phyloP scores from a whole-genome alignment of 2,329 filamentous ascomycete species.

The Monilinia laxa region DNA sequence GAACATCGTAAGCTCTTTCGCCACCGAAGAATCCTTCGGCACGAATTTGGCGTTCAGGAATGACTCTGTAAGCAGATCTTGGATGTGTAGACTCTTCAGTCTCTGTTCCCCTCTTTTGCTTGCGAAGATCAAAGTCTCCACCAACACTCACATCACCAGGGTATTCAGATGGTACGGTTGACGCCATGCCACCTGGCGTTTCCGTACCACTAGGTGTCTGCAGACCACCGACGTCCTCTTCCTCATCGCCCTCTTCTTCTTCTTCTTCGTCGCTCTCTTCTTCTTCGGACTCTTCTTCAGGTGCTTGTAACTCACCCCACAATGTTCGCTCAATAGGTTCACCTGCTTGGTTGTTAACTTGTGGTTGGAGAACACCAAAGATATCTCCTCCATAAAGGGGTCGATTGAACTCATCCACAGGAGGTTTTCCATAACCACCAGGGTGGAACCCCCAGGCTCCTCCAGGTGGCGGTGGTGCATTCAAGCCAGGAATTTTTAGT shows the following conservation, averaged over 20 bases:
- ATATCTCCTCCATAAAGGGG: slow-evolving; percentile 93
- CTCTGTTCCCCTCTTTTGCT: slow-evolving; percentile 79
- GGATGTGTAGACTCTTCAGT: slow-evolving; percentile 77
- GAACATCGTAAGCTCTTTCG: slow-evolving; percentile 89
- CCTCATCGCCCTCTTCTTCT: slow-evolving; percentile 62
- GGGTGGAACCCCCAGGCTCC: slow-evolving; percentile 94
- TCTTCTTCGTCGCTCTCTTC: slow-evolving; percentile 69
- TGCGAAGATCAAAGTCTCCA: slow-evolving; percentile 88
- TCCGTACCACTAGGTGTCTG: slow-evolving; percentile 76
- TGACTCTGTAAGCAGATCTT: slow-evolving; percentile 81
- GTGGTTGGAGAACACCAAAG: slow-evolving; percentile 71
- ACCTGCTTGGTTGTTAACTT: slow-evolving; percentile 61
- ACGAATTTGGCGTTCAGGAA: slow-evolving; percentile 83
- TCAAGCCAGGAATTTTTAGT: slow-evolving; percentile 91
- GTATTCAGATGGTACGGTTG: slow-evolving; percentile 78
- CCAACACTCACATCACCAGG: slow-evolving; percentile 72
- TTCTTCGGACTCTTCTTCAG: slow-evolving; percentile 69
- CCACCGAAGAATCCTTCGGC: slow-evolving; percentile 95
- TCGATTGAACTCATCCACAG: slow-evolving; percentile 87
- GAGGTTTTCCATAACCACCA: slow-evolving; percentile 93
- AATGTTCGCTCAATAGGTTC: slow-evolving; percentile 83
- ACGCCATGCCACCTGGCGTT: slow-evolving; percentile 78
- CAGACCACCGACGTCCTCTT: slow-evolving; percentile 62
- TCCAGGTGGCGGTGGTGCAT: slow-evolving; percentile 85
- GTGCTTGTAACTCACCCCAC: slow-evolving; percentile 88